phyloP scores from a whole-genome alignment of 1,284 basidiomycete species.

The Vanrija pseudolonga region DNA sequence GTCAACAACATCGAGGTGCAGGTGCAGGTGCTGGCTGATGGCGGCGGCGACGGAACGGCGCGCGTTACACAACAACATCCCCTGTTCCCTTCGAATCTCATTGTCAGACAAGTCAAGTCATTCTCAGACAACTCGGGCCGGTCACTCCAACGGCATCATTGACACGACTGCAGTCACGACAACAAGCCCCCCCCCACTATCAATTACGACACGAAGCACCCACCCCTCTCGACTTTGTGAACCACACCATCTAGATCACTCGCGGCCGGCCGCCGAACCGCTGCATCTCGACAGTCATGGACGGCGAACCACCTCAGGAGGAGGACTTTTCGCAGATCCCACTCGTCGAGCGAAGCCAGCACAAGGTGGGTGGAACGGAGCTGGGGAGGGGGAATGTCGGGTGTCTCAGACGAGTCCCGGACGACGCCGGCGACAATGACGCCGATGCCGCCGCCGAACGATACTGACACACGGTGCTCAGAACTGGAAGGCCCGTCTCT shows the following conservation, averaged over 20 bases:
- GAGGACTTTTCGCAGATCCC: conserved; percentile 86
- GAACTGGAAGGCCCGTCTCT: conserved; percentile 97
- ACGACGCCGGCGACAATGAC: neutral
- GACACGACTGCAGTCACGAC: neutral
- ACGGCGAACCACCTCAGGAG: conserved; percentile 82
- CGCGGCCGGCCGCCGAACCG: neutral
- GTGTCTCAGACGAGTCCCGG: neutral
- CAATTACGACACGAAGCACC: neutral
- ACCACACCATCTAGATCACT: neutral
- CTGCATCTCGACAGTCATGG: conserved; percentile 71
- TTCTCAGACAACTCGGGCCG: neutral
- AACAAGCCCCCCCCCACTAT: too few species aligned
- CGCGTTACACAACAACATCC: too few species aligned
- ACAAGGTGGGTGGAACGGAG: conserved; percentile 61
- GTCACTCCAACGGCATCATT: neutral
- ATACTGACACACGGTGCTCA: conserved; percentile 21
- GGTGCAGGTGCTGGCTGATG: too few species aligned
- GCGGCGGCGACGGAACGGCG: too few species aligned
- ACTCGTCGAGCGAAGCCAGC: conserved; percentile 74
- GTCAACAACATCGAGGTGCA: neutral
- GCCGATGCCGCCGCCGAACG: too few species aligned
- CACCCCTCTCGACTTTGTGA: neutral
- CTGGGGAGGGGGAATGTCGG: neutral
- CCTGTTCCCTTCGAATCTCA: too few species aligned
- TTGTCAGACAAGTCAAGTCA: neutral